Conservation (phyloP, 73 alveolate genomes). For the Paramecium caudatum region DNA sequence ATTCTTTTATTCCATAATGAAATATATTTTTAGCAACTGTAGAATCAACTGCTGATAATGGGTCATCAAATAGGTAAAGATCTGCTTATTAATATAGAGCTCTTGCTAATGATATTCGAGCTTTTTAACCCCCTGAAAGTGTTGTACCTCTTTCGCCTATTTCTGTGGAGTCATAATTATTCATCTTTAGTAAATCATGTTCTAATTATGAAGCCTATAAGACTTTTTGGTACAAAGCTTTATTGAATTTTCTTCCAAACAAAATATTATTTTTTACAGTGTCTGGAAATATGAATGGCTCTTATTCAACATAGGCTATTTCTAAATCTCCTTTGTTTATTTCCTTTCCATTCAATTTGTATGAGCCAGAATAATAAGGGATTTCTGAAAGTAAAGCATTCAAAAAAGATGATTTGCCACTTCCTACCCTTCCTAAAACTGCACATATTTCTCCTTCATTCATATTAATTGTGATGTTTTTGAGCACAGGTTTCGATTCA, state of each 20-base stretch:
- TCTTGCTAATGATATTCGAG: conserved; percentile 92
- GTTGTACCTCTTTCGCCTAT: conserved; percentile 94
- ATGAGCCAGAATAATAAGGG: conserved; percentile 61
- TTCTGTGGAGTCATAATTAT: conserved; percentile 89
- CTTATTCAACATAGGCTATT: conserved; percentile 87
- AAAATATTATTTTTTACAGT: conserved; percentile 94
- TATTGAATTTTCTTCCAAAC: conserved; percentile 86
- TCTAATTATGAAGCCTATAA: conserved; percentile 89
- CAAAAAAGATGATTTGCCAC: conserved; percentile 87
- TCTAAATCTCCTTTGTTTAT: conserved; percentile 11
- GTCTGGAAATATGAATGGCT: conserved; percentile 93
- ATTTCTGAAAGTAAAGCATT: conserved; percentile 85
- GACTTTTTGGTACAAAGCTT: conserved; percentile 83
- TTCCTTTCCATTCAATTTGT: conserved; percentile 42
- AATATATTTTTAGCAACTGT: conserved; percentile 79
- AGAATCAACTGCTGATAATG: conserved; percentile 86
- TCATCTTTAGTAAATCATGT: conserved; percentile 87
- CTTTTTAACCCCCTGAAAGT: conserved; percentile 94
- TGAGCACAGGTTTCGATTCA: neutral
- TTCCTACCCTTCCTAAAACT: conserved; percentile 95
- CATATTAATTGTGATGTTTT: conserved; percentile 81
- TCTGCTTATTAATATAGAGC: conserved; percentile 88
- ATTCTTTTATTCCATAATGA: conserved; percentile 62
- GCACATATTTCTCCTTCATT: conserved; percentile 90
- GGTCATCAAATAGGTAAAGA: conserved; percentile 83